Base-by-base conservation (phyloP, 768 basidiomycete genomes). In the Crepidotus variabilis region DNA sequence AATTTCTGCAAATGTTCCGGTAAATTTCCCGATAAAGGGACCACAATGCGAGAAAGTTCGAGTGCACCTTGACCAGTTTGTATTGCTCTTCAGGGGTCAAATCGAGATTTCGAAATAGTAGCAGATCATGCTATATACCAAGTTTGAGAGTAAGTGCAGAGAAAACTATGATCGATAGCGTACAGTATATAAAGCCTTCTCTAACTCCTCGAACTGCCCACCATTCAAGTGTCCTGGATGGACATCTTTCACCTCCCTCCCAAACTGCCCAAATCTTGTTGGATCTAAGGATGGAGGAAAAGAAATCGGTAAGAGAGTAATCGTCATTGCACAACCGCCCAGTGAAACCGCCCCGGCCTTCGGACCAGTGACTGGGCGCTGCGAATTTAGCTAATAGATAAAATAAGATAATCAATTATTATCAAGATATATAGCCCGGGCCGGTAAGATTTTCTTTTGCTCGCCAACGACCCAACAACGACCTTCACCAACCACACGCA, bases 31-130 rank as follows among this genome's bases (percentile, higher is more conserved):
- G 13, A 43, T 14, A 11, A 16, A 5, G 39, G 3, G 39, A 58
- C 51, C 61, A 50, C 46, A n/a, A 51, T n/a, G 22, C 52, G 23
- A 43, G 50, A 45, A 34, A 23, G 6, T 24, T 9, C 18, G 9
- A 39, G 59, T 76, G 55, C 60, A 87, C 92, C 82, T 93, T 92
- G 14, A 91, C 94, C 58, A 95, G 71, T 13, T 82, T 81, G 69
- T 90, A 93, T 68, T 94, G 92, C 65, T 90, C 84, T 69, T 91
- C 90, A 0, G 92, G 92, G 4, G 84, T 80, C 23, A 94, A 68
- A 28, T 79, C 71, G 28, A 79, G 79, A 63, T 88, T 71, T 56
- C 88, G 79, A 75, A 94, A 95, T 54, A 95, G 75, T 43, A 95
- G 78, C 13, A 79, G 80, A 45, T 81, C 80, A 61, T 94, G 78